Conservation (phyloP, 2,329 filamentous ascomycete species). For the Trichoderma atrobrunneum region DNA sequence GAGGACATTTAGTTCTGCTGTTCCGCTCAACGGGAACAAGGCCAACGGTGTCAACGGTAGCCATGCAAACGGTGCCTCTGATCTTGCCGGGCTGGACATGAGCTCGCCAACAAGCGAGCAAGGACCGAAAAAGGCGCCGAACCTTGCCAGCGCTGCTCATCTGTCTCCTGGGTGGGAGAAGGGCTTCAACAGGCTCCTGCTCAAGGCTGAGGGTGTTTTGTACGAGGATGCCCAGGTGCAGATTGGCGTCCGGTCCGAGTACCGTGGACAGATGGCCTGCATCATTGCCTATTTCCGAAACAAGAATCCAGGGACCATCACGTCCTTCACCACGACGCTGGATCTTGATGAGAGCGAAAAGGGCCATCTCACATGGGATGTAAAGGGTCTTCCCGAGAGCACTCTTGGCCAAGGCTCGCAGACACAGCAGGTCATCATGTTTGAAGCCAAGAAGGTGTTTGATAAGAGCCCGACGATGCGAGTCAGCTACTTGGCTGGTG, state of each 20-base stretch:
- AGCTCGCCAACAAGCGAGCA: conserved; percentile 55
- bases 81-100: conserved; percentile 82
- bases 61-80: conserved; percentile 52
- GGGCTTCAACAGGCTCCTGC: conserved; percentile 79
- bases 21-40: conserved; percentile 46
- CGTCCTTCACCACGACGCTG: conserved; percentile 89
- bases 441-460: conserved; percentile 81
- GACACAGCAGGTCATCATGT: conserved; percentile 91
- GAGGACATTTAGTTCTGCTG: conserved; percentile 72
- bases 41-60: conserved; percentile 48
- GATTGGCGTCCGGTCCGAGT: conserved; percentile 87
- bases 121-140: conserved; percentile 65
- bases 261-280: conserved; percentile 91
- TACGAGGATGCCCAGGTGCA: conserved; percentile 96
- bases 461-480: conserved; percentile 83
- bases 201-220: conserved; percentile 78
- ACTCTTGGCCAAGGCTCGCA: conserved; percentile 72
- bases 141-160: conserved; percentile 88
- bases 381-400: conserved; percentile 84
- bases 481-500: conserved; percentile 90
- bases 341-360: conserved; percentile 72
- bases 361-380: conserved; percentile 72
- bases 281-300: conserved; percentile 96
- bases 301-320: conserved; percentile 80
- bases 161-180: conserved; percentile 92